Evolutionary conservation across 2,329 filamentous ascomycete species (phyloP).

Genomic region (Emergomyces pasteurianus): DNA sequence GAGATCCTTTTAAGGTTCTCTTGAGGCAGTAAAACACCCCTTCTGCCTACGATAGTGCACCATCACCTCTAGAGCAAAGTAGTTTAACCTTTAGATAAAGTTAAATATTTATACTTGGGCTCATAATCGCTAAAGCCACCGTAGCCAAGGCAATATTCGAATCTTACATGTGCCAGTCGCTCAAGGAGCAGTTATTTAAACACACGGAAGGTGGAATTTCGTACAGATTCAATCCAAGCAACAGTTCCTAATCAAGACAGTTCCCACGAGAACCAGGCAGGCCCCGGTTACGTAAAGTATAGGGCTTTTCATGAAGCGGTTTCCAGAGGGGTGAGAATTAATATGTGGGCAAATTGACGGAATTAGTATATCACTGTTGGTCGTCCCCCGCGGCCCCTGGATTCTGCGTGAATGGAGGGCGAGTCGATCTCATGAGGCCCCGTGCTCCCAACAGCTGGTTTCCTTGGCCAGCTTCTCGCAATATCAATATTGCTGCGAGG

Average conservation of each 20-base stretch:
- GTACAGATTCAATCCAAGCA: background rate
- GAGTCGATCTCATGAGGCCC: background rate
- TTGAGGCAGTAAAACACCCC: background rate
- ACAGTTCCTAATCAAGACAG: background rate
- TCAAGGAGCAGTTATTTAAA: background rate
- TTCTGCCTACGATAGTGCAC: no score
- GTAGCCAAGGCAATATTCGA: background rate
- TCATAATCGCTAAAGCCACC: background rate
- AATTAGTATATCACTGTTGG: background rate
- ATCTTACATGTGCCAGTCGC: background rate
- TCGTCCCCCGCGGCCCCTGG: background rate
- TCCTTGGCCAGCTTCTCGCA: conserved; percentile 83
- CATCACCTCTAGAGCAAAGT: no score
- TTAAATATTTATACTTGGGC: background rate
- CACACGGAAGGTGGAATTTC: background rate
- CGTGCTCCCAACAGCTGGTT: conserved; percentile 25
- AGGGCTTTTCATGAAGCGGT: background rate
- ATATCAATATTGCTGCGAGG: conserved; percentile 79
- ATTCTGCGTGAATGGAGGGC: background rate
- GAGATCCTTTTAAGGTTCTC: background rate
- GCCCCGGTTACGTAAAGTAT: no score
- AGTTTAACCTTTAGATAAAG: background rate
- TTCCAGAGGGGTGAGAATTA: background rate
- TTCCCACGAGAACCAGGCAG: background rate
- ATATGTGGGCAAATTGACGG: no score